Conservation (phyloP, 75 land plant genomes). For the Chamaecyparis obtusa region DNA sequence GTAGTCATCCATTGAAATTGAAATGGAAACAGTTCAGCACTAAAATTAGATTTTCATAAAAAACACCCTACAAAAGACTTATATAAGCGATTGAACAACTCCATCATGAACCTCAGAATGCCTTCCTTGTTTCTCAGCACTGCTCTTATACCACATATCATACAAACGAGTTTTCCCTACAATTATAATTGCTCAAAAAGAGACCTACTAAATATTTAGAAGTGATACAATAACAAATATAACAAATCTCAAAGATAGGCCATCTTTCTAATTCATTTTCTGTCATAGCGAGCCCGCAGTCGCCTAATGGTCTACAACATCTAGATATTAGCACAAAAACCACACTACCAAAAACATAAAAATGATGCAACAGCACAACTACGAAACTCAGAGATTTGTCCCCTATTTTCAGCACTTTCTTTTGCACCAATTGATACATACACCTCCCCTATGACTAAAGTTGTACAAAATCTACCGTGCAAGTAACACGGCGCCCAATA, state of each 20-base stretch:
- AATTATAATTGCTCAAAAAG: neutral
- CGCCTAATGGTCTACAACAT: neutral
- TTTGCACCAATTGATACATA: neutral
- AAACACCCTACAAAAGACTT: neutral
- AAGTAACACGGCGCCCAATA: neutral
- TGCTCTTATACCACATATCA: neutral
- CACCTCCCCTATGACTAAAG: neutral
- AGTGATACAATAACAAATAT: neutral
- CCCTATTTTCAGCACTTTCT: neutral
- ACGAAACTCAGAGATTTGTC: neutral
- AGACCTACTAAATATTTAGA: neutral
- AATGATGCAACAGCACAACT: neutral
- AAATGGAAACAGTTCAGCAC: neutral
- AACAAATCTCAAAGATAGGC: neutral
- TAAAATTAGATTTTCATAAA: too few relatives aligned
- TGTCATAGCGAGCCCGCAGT: neutral
- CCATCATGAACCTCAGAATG: neutral
- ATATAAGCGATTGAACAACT: neutral
- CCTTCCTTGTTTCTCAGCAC: neutral
- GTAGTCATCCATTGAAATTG: neutral
- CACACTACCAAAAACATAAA: neutral
- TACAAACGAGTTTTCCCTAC: neutral
- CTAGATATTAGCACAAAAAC: neutral
- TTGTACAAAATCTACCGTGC: neutral
- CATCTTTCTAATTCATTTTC: neutral